Percentiles rank a stretch among this genome's conserved stretches.
phyloP scores from a whole-genome alignment of 192 early-diverging fungal species.

The Linnemannia schmuckeri region DNA sequence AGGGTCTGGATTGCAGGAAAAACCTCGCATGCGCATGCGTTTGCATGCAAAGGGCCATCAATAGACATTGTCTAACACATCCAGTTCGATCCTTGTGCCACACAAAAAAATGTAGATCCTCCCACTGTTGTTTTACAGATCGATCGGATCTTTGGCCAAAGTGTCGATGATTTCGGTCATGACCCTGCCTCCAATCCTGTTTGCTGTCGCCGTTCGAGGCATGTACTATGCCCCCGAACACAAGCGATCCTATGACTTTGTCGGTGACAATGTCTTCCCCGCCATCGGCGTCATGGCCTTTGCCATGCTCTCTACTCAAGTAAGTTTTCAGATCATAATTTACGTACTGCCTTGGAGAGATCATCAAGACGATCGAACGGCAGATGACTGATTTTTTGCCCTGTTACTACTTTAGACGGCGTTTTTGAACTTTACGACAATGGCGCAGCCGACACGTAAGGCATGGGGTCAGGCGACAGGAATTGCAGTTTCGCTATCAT shows the following conservation, averaged over 20 bases:
- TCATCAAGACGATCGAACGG: neutral
- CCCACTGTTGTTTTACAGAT: constrained; percentile 73
- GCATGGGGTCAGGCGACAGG: constrained; percentile 64
- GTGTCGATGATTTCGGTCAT: constrained; percentile 70
- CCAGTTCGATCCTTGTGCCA: neutral
- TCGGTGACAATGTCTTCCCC: constrained; percentile 71
- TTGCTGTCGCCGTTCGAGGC: constrained; percentile 68
- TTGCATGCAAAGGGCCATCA: too few species aligned
- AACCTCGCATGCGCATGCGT: neutral
- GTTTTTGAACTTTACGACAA: constrained; percentile 68
- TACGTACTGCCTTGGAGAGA: neutral
- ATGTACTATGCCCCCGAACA: constrained; percentile 65
- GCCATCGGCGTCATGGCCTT: constrained; percentile 77
- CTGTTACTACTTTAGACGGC: constrained; percentile 31
- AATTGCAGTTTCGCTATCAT: constrained; percentile 63
- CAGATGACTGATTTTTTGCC: neutral
- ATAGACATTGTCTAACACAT: neutral
- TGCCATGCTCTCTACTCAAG: constrained; percentile 75
- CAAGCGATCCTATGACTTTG: constrained; percentile 62
- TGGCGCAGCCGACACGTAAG: constrained; percentile 57
- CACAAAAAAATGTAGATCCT: constrained; percentile 55
- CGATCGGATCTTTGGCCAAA: constrained; percentile 68
- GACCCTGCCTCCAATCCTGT: constrained; percentile 72
- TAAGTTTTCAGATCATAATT: neutral
- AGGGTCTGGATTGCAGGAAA: neutral